phyloP scores from a whole-genome alignment of 805 yeast species.

The Starmerella powellii region DNA sequence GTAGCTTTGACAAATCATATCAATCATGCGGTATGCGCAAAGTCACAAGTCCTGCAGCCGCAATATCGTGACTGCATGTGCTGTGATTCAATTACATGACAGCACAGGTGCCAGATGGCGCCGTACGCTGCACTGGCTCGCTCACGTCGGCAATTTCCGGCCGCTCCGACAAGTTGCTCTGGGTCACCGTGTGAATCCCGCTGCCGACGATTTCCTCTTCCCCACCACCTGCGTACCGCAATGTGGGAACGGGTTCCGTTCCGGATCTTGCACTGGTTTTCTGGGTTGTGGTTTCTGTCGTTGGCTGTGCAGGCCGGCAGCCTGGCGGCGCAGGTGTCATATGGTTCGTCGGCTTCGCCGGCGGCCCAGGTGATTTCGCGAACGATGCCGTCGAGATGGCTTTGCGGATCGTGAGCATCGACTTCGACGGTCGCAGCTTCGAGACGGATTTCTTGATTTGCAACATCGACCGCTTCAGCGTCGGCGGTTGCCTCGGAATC shows the following conservation, averaged over 20 bases:
- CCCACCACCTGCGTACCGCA: background rate
- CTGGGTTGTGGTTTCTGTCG: background rate
- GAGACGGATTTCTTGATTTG: slow-evolving; percentile 19
- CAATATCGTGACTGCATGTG: background rate
- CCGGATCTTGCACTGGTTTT: background rate
- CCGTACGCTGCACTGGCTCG: background rate
- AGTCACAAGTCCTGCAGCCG: background rate
- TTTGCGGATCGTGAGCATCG: slow-evolving; percentile 16
- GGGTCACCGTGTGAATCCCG: slow-evolving; percentile 4
- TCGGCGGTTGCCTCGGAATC: slow-evolving; percentile 8
- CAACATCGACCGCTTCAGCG: slow-evolving; percentile 14
- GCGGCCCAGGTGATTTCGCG: background rate
- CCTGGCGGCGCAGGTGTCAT: too few species aligned
- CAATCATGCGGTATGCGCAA: background rate
- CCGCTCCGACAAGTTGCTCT: slow-evolving; percentile 5
- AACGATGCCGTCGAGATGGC: slow-evolving; percentile 14
- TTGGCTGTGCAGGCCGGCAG: background rate
- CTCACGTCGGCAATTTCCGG: slow-evolving; percentile 11
- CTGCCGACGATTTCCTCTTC: background rate
- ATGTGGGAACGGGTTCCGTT: background rate
- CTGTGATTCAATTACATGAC: slow-evolving; percentile 1
- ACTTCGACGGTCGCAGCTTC: slow-evolving; percentile 11
- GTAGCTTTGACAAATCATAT: too few species aligned
- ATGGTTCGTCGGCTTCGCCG: background rate
- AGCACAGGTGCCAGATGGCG: background rate